Base-by-base conservation (phyloP, 2,329 filamentous ascomycete genomes). In the Volutella citrinella region DNA sequence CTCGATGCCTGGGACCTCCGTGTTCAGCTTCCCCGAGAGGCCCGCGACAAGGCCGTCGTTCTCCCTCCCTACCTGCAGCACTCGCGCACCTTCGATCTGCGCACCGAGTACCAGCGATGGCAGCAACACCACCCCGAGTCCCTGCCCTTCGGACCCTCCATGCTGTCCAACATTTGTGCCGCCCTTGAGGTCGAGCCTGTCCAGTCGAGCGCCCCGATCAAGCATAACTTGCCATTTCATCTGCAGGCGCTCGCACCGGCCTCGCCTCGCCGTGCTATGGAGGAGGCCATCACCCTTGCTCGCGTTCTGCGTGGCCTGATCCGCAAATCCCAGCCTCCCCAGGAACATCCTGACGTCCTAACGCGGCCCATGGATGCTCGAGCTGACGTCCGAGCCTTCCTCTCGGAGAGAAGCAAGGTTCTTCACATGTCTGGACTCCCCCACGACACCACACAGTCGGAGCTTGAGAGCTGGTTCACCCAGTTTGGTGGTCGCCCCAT, bases 401-500 rank as follows among this genome's bases (percentile, higher is more conserved):
- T 98, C 37, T 88, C 88, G 3, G 93, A 98, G 69, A 82, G 93
- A 42, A 96, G 90, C 73, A 98, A 98, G 69, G 91, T 98, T 23
- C 78, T 98, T 36, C 93, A 98, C 65, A 91, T 98, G 82, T 95
- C 90, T 55, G 93, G 93, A 30, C 76, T 98, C 32, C 93, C 93
- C 27, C 93, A 98, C 61, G 93, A 98, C 55, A 98, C 93, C 21
- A 98, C 93, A 3, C 93, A 98, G 68, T 97, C 91, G 5, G 93
- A 98, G 69, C 77, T 98, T 16, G 93, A 98, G 70, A 96, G 90
- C 68, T 98, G 93, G 93, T 98, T 97, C 61, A 98, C 93, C 19
- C 93, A 98, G 65, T 98, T 95, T 59, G 93, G 93, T 46, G 93
- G 93, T 30, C 86, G 93, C 26, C 93, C 93, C 19, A 98, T 98